Conservation (phyloP, 768 basidiomycete species). For the Suillus subalutaceus region DNA sequence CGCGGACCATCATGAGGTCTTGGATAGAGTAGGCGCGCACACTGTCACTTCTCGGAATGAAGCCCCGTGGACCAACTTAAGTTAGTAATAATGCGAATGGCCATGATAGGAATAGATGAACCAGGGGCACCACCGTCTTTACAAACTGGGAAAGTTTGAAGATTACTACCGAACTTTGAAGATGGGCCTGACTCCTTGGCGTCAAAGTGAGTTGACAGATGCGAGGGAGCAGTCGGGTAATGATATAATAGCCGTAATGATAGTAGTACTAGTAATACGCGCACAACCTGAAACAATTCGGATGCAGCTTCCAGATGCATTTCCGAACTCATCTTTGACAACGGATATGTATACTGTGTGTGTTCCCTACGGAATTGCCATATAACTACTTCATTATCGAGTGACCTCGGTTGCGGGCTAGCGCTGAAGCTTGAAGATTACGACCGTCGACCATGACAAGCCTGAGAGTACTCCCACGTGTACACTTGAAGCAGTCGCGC, state of each 20-base stretch:
- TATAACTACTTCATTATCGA: background rate
- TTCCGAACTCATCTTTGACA: background rate
- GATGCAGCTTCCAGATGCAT: background rate
- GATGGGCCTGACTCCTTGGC: background rate
- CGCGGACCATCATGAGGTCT: background rate
- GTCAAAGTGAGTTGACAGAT: background rate
- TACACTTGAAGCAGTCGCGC: too few species aligned
- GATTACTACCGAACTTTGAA: background rate
- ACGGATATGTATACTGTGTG: background rate
- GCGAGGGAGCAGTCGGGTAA: background rate
- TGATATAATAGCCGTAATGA: background rate
- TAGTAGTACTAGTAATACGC: too few species aligned
- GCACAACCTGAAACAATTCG: background rate
- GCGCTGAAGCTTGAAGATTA: background rate
- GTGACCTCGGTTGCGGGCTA: background rate
- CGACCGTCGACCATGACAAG: too few species aligned
- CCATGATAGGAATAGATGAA: constrained; percentile 7
- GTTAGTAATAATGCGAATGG: background rate
- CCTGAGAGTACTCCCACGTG: too few species aligned
- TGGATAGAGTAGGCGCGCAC: background rate
- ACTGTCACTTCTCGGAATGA: constrained; percentile 10
- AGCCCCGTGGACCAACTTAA: constrained; percentile 14
- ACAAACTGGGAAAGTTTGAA: background rate
- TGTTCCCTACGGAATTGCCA: background rate
- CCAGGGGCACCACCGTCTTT: background rate